Evolutionary conservation across 2,329 filamentous ascomycete species (phyloP).

Genomic region (Immersiporthe knoxdaviesiana): DNA sequence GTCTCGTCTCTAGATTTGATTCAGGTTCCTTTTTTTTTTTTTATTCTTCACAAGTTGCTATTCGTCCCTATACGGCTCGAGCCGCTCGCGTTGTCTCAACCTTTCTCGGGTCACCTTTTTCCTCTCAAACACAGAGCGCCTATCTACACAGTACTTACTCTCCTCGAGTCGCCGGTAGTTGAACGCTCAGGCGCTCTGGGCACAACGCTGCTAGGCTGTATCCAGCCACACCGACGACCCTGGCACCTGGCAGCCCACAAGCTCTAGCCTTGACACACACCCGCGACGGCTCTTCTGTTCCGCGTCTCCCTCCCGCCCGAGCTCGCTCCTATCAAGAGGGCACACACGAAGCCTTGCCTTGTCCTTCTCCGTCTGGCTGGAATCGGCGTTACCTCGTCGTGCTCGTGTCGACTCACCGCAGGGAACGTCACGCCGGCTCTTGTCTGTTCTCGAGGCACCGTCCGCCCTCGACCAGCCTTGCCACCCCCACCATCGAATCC

Average conservation of each 20-base stretch:
- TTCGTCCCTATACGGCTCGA: conserved; percentile 8
- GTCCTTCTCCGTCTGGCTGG: background rate
- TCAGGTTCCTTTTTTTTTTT: background rate
- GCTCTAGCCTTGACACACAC: background rate
- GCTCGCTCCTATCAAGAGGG: background rate
- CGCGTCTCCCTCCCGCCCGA: background rate
- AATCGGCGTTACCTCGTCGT: background rate
- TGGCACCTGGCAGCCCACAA: background rate
- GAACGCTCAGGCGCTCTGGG: background rate
- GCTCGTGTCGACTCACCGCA: background rate
- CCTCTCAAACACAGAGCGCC: too few species aligned
- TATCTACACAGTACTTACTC: too few species aligned
- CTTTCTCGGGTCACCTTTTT: background rate
- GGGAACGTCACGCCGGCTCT: background rate
- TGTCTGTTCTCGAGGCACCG: background rate
- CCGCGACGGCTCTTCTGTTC: background rate
- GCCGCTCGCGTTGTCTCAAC: background rate
- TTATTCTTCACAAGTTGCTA: background rate
- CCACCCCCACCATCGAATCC: background rate
- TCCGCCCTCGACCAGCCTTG: background rate
- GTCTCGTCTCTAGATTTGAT: background rate
- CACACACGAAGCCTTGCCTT: background rate
- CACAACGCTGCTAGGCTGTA: background rate
- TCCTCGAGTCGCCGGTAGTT: background rate
- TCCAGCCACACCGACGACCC: conserved; percentile 5